Conservation (phyloP, 768 basidiomycete species). For the Leccinum ochraceum region DNA sequence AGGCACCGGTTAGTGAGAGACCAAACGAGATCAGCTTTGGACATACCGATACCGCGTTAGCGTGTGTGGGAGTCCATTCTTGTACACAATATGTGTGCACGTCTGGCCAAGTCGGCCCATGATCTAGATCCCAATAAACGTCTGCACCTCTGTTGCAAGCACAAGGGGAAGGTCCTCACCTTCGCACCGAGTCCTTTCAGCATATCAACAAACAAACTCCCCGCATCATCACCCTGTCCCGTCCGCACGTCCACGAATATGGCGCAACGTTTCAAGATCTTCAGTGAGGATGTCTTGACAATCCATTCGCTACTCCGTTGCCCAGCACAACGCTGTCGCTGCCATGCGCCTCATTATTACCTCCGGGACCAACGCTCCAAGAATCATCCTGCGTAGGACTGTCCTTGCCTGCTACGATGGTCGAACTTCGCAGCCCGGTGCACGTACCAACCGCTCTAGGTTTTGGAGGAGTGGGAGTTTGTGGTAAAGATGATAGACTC, state of each 20-base stretch:
- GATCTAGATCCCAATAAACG: constrained; percentile 42
- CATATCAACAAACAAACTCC: constrained; percentile 82
- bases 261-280: constrained; percentile 68
- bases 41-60: no score
- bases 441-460: no score
- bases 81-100: constrained; percentile 81
- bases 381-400: no score
- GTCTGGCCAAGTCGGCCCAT: constrained; percentile 60
- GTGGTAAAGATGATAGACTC: no score
- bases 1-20: no score
- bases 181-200: constrained; percentile 75
- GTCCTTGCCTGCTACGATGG: no score
- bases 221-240: constrained; percentile 77
- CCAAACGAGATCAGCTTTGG: no score
- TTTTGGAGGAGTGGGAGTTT: no score
- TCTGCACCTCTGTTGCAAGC: background rate
- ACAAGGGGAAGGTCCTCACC: constrained; percentile 43
- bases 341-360: no score
- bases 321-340: no score
- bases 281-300: constrained; percentile 38
- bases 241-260: constrained; percentile 85
- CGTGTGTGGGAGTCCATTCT: constrained; percentile 45
- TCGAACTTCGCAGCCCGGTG: no score
- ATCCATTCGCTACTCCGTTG: constrained; percentile 21
- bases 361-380: no score